phyloP scores from a whole-genome alignment of 257 asterid species.

The Nicotiana sylvestris region DNA sequence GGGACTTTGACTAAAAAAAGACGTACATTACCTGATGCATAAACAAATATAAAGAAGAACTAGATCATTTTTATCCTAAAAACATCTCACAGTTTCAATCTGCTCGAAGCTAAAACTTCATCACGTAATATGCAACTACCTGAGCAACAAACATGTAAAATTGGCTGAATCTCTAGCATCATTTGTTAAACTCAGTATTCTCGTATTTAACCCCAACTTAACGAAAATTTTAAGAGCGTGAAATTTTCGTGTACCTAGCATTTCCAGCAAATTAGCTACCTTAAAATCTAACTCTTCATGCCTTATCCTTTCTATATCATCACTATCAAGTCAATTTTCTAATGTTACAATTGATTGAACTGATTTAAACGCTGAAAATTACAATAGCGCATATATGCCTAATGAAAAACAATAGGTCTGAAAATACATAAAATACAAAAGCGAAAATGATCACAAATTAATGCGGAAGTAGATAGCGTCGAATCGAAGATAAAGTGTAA shows the following conservation, averaged over 20 bases:
- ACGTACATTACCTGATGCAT: neutral
- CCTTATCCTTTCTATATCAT: neutral
- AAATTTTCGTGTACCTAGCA: neutral
- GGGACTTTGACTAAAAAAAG: neutral
- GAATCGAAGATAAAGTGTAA: conserved; percentile 13
- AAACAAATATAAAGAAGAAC: neutral
- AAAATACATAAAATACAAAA: neutral
- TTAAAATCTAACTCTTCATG: neutral
- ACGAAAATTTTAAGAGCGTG: neutral
- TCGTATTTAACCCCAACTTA: neutral
- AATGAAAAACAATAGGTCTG: neutral
- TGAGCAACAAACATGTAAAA: neutral
- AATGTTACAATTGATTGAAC: neutral
- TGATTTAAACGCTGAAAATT: neutral
- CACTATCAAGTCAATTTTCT: neutral
- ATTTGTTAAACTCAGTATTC: neutral
- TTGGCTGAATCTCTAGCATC: neutral
- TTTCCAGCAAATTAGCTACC: conserved; percentile 1
- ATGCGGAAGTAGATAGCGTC: neutral
- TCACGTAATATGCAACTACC: neutral
- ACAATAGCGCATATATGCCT: neutral
- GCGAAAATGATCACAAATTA: neutral
- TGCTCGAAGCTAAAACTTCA: neutral
- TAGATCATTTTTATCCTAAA: neutral
- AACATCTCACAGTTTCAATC: neutral